Base-by-base conservation (phyloP, 208 protist genomes). In the Leishmania mexicana region DNA sequence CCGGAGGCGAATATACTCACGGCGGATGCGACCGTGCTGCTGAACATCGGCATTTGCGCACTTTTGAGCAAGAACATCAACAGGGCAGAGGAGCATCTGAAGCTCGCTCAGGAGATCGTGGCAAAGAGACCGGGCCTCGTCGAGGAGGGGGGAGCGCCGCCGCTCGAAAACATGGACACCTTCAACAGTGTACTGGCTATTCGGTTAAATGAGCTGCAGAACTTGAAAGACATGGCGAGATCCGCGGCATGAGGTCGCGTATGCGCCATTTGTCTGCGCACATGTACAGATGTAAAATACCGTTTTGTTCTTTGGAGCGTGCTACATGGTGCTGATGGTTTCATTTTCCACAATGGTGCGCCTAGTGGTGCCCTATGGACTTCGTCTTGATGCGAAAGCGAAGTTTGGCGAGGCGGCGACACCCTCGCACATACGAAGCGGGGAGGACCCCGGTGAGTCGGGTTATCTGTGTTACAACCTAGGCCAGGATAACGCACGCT, bases 41-140 rank as follows among this genome's bases (percentile, higher is more conserved):
- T 97, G 38, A 96, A 95, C 75, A 88, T 95, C 53, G 92, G 90
- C 38, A 90, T 89, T 42, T 97, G 94, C 75, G 86, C 86, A 49
- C 75, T 96, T n/a, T 80, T 95, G 67, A 78, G 76, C 35, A 87
- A 92, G 31, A 77, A 95, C 42, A 62, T 96, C 7, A 89, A 87
- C 49, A 92, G 87, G 51, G 94, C 92, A 5, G 85, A 91, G 42
- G 90, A 97, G 62, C 87, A 88, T 38, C 89, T 95, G 70, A 94
- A 87, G 71, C 75, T 92, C 24, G 84, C 83, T 3, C 81, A 89
- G 7, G 91, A 96, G 53, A 92, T 96, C 70, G 79, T 97, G 49
- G 81, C 76, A 19, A 87, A 86, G 15, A 86, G 93, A 47, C 89
- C 91, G 38, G 79, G 75, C 19, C 86, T 97, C 3, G 89, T 94